These are phyloP conservation scores for Claviceps monticola DNA, from an alignment of 2,329 filamentous ascomycete genomes.

Conservation along the genomic window DNA sequence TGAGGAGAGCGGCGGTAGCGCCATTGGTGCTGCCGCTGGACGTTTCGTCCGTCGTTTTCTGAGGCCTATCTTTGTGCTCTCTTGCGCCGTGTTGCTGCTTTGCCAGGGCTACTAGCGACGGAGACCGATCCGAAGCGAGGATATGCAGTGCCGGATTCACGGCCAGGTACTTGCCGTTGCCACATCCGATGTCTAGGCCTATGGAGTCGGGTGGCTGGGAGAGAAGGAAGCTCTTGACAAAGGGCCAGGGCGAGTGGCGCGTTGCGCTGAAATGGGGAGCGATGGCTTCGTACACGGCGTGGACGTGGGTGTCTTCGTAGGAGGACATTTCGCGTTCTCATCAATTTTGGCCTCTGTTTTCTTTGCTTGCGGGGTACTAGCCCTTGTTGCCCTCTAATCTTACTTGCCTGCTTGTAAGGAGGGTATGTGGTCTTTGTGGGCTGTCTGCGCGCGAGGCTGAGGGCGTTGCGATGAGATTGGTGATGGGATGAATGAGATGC, in stretches of 20 bases:
- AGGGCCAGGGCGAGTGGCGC: conserved; percentile 77
- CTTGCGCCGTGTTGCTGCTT: background rate
- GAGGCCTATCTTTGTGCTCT: background rate
- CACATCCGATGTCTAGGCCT: conserved; percentile 85
- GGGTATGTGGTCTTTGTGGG: too few relatives aligned
- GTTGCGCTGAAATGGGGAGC: conserved; percentile 74
- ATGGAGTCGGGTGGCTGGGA: conserved; percentile 54
- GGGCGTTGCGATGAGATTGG: too few relatives aligned
- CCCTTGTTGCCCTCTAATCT: too few relatives aligned
- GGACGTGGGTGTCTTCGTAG: conserved; percentile 82
- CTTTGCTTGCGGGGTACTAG: background rate
- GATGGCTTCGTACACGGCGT: conserved; percentile 81
- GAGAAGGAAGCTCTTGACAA: conserved; percentile 66
- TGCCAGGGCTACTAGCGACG: conserved; percentile 38
- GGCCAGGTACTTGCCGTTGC: conserved; percentile 87
- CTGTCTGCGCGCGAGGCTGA: too few relatives aligned
- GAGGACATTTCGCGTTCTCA: conserved; percentile 10
- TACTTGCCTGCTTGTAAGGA: too few relatives aligned
- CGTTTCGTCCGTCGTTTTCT: background rate
- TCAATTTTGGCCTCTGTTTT: background rate
- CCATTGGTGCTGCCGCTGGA: conserved; percentile 21
- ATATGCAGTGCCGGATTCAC: conserved; percentile 70
- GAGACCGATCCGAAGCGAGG: conserved; percentile 71
- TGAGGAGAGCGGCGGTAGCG: conserved; percentile 42
- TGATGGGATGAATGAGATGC: too few relatives aligned